Conservation (phyloP, 139 green algal species). For the Nannochloris sp. region DNA sequence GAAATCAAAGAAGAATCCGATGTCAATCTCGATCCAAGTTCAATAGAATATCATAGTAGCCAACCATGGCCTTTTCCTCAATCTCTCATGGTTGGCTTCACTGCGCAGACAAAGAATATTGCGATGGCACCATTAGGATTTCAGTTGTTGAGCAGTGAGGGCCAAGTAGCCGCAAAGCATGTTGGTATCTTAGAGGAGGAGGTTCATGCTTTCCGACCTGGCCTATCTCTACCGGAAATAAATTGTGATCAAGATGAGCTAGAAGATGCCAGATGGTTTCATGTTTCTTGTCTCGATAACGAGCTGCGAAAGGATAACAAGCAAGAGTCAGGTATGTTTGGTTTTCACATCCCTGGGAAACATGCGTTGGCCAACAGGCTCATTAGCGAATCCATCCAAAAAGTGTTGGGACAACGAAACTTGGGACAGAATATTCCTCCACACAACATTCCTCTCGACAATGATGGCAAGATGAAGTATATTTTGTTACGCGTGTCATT, state of each 20-base stretch:
- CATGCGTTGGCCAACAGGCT: constrained; percentile 48
- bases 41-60: constrained; percentile 47
- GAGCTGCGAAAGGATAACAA: neutral
- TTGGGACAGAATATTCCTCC: neutral
- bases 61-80: constrained; percentile 86
- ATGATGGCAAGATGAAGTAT: constrained; percentile 62
- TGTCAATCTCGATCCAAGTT: constrained; percentile 26
- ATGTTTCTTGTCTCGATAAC: constrained; percentile 28
- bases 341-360: constrained; percentile 41
- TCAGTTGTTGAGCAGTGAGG: neutral
- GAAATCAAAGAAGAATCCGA: constrained; percentile 69
- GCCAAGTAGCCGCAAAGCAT: constrained; percentile 19
- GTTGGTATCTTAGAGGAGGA: constrained; percentile 20
- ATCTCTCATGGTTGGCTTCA: constrained; percentile 78
- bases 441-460: neutral
- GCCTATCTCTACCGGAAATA: constrained; percentile 12
- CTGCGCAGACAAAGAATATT: constrained; percentile 8
- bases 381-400: constrained; percentile 40
- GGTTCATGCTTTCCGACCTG: constrained; percentile 3
- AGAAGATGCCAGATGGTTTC: constrained; percentile 62
- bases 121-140: neutral
- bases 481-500: constrained; percentile 53
- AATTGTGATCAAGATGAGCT: constrained; percentile 42
- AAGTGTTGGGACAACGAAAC: neutral
- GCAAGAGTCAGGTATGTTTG: neutral